These are phyloP conservation scores for Lodderomyces oxycetoniae DNA, from an alignment of 1,139 yeast genomes.

Conservation along the genomic window DNA sequence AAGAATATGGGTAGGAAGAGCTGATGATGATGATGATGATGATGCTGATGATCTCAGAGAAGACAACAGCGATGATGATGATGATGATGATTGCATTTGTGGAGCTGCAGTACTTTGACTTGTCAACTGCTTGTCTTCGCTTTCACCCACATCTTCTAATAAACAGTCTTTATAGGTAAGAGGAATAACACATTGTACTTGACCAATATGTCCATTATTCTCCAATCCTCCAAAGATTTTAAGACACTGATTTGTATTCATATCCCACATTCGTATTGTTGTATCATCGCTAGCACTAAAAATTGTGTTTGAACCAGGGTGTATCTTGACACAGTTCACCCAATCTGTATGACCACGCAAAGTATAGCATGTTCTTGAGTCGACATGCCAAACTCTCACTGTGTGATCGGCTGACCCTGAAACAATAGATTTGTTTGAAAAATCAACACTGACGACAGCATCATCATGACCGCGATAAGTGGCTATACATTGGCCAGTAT, in stretches of 20 bases:
- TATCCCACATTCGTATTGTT: slow-evolving; percentile 93
- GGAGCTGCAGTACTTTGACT: not conserved
- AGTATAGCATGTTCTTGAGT: slow-evolving; percentile 85
- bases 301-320: slow-evolving; percentile 69
- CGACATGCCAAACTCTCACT: slow-evolving; percentile 95
- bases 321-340: slow-evolving; percentile 87
- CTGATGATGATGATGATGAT: slow-evolving; percentile 4
- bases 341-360: slow-evolving; percentile 89
- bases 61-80: slow-evolving; percentile 3
- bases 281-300: slow-evolving; percentile 90
- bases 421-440: slow-evolving; percentile 75
- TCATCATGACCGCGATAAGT: slow-evolving; percentile 92
- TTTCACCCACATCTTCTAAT: slow-evolving; percentile 36
- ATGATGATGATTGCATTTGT: not conserved
- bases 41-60: not conserved
- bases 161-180: slow-evolving; percentile 57
- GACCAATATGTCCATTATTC: slow-evolving; percentile 73
- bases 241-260: slow-evolving; percentile 72
- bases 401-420: slow-evolving; percentile 92
- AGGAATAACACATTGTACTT: slow-evolving; percentile 87
- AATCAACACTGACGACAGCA: slow-evolving; percentile 77
- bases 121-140: slow-evolving; percentile 3
- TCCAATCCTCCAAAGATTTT: slow-evolving; percentile 72
- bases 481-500: slow-evolving; percentile 88
- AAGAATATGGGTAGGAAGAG: slow-evolving; percentile 69